phyloP scores from a whole-genome alignment of 2,329 filamentous ascomycete species.

The Ambrosiella cleistominuta region DNA sequence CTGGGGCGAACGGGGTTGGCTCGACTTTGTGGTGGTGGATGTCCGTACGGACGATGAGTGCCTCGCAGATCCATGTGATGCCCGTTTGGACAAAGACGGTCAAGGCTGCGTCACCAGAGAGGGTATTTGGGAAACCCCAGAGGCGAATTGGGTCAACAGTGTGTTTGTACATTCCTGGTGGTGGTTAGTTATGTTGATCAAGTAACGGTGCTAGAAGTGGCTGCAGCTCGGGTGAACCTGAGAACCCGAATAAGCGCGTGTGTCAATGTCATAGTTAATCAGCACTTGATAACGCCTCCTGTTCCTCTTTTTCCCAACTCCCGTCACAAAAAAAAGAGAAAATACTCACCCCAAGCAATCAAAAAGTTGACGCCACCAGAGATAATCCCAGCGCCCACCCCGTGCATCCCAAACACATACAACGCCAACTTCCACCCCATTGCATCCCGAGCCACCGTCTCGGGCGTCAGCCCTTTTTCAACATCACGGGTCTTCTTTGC shows the following conservation, averaged over 20 bases:
- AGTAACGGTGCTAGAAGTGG: not conserved
- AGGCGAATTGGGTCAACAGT: conserved; percentile 25
- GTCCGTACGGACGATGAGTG: conserved; percentile 30
- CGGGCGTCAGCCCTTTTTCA: not conserved
- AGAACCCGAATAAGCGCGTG: not conserved
- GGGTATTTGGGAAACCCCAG: conserved; percentile 32
- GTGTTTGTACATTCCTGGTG: conserved; percentile 29
- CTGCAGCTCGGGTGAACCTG: not conserved
- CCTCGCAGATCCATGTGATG: conserved; percentile 34
- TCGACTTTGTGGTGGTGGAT: conserved; percentile 27
- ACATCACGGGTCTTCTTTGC: not conserved
- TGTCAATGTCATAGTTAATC: not conserved
- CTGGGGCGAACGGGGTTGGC: conserved; percentile 25
- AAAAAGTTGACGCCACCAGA: conserved; percentile 35
- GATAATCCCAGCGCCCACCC: conserved; percentile 28
- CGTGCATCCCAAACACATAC: conserved; percentile 32
- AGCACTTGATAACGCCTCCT: not conserved
- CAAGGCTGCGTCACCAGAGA: conserved; percentile 31
- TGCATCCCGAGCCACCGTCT: not conserved
- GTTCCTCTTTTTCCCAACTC: not conserved
- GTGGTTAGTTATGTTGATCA: not conserved
- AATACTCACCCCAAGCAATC: conserved; percentile 29
- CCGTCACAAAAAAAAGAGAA: not conserved
- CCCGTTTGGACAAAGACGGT: conserved; percentile 34
- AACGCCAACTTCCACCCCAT: conserved; percentile 15